phyloP scores from a whole-genome alignment of 176 grass and related monocot species.

The Carex scoparia region DNA sequence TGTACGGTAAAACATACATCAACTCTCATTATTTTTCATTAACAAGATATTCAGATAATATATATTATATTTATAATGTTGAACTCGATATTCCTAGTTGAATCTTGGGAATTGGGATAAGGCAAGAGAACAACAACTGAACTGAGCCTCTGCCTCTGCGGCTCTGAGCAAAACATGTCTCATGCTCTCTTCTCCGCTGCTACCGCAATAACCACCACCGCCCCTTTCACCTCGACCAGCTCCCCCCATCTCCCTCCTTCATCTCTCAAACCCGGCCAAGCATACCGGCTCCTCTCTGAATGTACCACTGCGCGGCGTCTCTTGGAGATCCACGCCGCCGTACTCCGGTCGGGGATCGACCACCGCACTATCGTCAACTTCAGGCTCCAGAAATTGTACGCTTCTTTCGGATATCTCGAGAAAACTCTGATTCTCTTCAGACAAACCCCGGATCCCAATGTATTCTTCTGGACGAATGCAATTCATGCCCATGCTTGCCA shows the following conservation, averaged over 20 bases:
- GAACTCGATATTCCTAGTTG: background rate
- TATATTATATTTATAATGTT: too few species aligned
- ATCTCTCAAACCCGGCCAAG: constrained; percentile 31
- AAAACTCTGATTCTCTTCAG: constrained; percentile 50
- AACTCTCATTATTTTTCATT: too few species aligned
- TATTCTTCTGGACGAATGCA: constrained; percentile 69
- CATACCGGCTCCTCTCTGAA: constrained; percentile 38
- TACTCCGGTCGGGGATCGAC: constrained; percentile 43
- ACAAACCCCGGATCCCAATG: constrained; percentile 39
- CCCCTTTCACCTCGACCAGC: background rate
- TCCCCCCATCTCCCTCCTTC: background rate
- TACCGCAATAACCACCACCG: constrained; percentile 12
- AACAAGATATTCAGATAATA: too few species aligned
- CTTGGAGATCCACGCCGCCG: constrained; percentile 61
- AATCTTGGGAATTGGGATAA: constrained; percentile 36
- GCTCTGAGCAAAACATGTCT: constrained; percentile 12
- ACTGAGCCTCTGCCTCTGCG: background rate
- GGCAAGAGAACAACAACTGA: background rate
- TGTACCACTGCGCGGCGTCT: constrained; percentile 38
- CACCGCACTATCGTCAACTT: constrained; percentile 50
- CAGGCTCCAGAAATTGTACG: constrained; percentile 71
- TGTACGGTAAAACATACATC: too few species aligned
- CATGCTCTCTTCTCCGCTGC: constrained; percentile 18
- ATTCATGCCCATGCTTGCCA: constrained; percentile 69
- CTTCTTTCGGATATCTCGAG: constrained; percentile 45